Evolutionary conservation across 306 rosid genomes (phyloP), one percentile per base, ranked within the genome.

Genomic region (Begonia peltatifolia): DNA sequence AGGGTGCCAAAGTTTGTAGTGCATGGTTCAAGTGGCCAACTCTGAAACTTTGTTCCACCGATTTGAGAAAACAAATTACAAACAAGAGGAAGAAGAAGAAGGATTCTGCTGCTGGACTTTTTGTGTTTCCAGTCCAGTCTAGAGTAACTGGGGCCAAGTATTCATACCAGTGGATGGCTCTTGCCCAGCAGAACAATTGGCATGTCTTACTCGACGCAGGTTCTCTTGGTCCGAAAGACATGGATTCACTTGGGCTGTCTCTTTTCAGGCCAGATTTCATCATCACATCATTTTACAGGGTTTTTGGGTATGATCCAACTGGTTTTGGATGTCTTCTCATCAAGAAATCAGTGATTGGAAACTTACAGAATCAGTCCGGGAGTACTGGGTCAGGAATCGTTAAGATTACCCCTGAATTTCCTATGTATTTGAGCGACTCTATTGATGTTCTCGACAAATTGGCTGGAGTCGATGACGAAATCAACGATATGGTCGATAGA

Each of bases 21-120:
- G 93, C 97, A 2, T 84, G 97, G 97, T 89, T 82, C 70, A 84
- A 82, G 66, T 89, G 97, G 97, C 97, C 97, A 51, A 84, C 97
- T 42, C 70, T 89, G 75, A 89, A 89, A 54, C 87, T 85, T 42
- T 89, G 97, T 62, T 82, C 97, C 51, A 82, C 85, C 36, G 97
- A 89, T 73, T 74, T 89, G 80, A 84, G 97, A 55, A 85, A 85
- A 79, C 95, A 89, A 60, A 82, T 89, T 73, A 65, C 80, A 0
- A 84, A 38, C 68, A 89, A 89, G 81, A 89, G 82, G 84, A 82
- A 61, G 69, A 62, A 78, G 90, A 88, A 79, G 79, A 89, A 89
- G 81, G 95, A 85, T 70, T 80, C 85, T 3, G 97, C 95, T 1
- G 52, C 68, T 9, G 97, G 97, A 52, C 97, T 89, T 41, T 89